These are phyloP conservation scores for Chrysosphaeria jannelii DNA, from an alignment of 2,329 filamentous ascomycete genomes.

Conservation along the genomic window DNA sequence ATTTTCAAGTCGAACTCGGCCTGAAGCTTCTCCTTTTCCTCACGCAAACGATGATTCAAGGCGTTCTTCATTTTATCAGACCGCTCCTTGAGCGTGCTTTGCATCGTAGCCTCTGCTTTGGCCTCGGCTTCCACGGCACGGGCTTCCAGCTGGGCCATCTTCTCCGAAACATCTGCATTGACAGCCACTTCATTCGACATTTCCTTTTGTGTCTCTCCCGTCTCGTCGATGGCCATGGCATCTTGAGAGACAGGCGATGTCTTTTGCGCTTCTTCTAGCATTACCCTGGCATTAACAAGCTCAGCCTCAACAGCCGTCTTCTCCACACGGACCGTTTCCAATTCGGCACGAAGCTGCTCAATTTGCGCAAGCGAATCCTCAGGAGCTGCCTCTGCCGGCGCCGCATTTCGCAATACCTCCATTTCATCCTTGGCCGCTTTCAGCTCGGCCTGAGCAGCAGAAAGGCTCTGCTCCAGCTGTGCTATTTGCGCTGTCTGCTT, in stretches of 20 bases:
- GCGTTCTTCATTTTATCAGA: conserved; percentile 39
- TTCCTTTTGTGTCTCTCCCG: no score
- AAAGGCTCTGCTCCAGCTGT: background rate
- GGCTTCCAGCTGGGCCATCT: conserved; percentile 26
- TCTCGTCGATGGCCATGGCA: conserved; percentile 6
- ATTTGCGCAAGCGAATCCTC: conserved; percentile 17
- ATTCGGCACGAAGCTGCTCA: conserved; percentile 21
- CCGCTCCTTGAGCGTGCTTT: conserved; percentile 28
- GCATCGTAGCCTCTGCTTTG: conserved; percentile 31
- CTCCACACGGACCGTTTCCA: conserved; percentile 33
- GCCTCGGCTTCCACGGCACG: conserved; percentile 32
- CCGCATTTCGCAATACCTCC: conserved; percentile 1
- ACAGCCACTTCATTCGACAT: conserved; percentile 18
- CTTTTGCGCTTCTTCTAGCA: conserved; percentile 19
- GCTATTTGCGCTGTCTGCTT: conserved; percentile 1
- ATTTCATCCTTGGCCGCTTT: conserved; percentile 2
- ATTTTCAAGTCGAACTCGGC: conserved; percentile 16
- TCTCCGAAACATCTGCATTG: conserved; percentile 28
- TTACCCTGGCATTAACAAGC: conserved; percentile 19
- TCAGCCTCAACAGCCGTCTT: conserved; percentile 38
- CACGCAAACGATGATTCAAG: conserved; percentile 39
- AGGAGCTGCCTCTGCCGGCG: conserved; percentile 10
- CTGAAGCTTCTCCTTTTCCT: conserved; percentile 24
- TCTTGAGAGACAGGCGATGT: conserved; percentile 4
- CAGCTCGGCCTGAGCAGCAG: background rate